Base-by-base conservation (phyloP, 768 basidiomycete genomes). In the Lyophyllum atratum region DNA sequence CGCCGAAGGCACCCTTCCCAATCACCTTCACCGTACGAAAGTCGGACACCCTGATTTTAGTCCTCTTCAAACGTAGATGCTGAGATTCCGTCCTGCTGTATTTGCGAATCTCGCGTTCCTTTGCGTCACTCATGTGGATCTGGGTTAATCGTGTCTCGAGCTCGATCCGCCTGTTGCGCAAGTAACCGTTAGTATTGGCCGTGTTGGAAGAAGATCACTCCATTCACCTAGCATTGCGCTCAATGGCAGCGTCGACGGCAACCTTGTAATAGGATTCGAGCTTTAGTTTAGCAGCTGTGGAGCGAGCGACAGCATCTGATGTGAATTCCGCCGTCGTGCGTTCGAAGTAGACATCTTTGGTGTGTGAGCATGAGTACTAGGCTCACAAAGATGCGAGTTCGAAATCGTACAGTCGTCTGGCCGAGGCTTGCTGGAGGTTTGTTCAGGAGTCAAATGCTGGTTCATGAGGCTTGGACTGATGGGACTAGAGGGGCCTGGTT, bases 251-350 rank as follows among this genome's bases (percentile, higher is more conserved):
- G 70, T 98, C 95, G 31, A 99, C 96, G 4, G 95, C 94, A 56
- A 98, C 90, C 74, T 98, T 98, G 81, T 99, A 99, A 78, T 89
- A 98, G 45, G 95, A 92, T 74, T 96, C 95, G 54, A 99, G 87
- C 74, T 97, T 97, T 72, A 98, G 85, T 71, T 97, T 97, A 19
- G 95, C 94, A 24, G 91, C 92, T 47, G 93, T 96, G 8, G 93
- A 89, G 49, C 91, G 90, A 56, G 94, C 93, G 51, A 93, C 82
- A 19, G 93, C 90, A 68, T 92, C 88, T 61, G 93, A 85, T 17
- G 89, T 89, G 78, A 96, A 95, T 55, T 83, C 85, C 40, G 80
- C 75, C 1, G 90, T 90, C 50, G 87, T 87, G 59, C 96, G 84
- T 72, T 97, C 90, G 72, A 98, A 99, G 78, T 95, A 96, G 66